Percentiles rank a stretch among this genome's conserved stretches.
phyloP scores from a whole-genome alignment of 2,329 filamentous ascomycete species.

The Rutstroemia sp. region DNA sequence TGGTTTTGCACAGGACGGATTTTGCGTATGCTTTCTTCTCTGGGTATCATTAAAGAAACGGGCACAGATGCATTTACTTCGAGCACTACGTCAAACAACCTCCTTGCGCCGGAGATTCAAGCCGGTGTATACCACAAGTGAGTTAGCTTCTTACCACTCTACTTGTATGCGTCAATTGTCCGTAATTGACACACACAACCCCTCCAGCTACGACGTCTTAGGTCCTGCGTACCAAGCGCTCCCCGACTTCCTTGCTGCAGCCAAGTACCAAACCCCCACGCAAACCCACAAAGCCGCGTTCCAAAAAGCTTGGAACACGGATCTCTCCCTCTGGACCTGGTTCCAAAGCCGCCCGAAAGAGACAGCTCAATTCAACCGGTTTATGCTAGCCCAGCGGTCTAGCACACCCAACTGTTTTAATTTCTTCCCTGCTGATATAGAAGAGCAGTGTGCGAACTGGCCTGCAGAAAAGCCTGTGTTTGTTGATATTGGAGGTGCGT shows the following conservation, averaged over 20 bases:
- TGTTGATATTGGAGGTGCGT: background rate
- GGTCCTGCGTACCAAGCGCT: background rate
- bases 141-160: background rate
- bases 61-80: background rate
- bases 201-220: too few relatives aligned
- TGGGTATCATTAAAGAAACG: background rate
- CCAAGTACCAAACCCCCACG: background rate
- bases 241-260: background rate
- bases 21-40: background rate
- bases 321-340: slow-evolving; percentile 2
- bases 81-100: background rate
- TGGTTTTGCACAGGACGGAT: background rate
- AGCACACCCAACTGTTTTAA: background rate
- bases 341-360: background rate
- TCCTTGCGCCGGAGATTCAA: background rate
- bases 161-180: too few relatives aligned
- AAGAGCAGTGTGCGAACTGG: slow-evolving; percentile 16
- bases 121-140: background rate
- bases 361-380: slow-evolving; percentile 5
- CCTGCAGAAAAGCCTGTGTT: slow-evolving; percentile 15
- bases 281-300: background rate
- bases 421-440: background rate
- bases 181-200: too few relatives aligned
- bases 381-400: slow-evolving; percentile 7
- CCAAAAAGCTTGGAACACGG: slow-evolving; percentile 10